Percentiles rank a stretch among this genome's conserved stretches.
Evolutionary conservation across 1,139 yeast species (phyloP).

Genomic region (Hansenula anomala): DNA sequence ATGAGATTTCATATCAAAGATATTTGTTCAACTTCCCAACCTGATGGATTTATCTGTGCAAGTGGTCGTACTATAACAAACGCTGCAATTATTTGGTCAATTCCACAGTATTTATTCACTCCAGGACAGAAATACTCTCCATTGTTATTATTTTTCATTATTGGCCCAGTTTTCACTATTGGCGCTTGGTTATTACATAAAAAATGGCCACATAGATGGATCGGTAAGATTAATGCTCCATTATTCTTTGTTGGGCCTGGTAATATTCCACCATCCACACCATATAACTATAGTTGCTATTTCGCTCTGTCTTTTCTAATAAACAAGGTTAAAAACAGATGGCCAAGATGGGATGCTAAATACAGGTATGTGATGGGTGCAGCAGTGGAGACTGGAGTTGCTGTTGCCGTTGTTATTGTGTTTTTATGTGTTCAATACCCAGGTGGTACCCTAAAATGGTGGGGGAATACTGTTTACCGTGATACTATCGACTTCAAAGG

Average conservation of each 20-base stretch:
- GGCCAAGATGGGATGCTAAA: conserved; percentile 38
- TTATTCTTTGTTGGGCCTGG: conserved; percentile 37
- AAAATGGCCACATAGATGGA: conserved; percentile 32
- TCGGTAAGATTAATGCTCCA: conserved; percentile 30
- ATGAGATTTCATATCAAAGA: conserved; percentile 29
- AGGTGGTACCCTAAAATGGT: conserved; percentile 34
- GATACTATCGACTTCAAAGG: conserved; percentile 26
- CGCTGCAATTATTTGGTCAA: conserved; percentile 50
- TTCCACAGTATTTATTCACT: conserved; percentile 37
- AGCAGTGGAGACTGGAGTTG: conserved; percentile 58
- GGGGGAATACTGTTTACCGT: conserved; percentile 44
- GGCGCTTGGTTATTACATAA: conserved; percentile 26
- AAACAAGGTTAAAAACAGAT: conserved; percentile 20
- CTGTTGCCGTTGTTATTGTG: conserved; percentile 43
- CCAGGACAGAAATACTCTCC: conserved; percentile 38
- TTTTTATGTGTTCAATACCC: conserved; percentile 2
- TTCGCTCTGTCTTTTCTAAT: conserved; percentile 41
- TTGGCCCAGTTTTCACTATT: conserved; percentile 31
- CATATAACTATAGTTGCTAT: conserved; percentile 44
- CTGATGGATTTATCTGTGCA: conserved; percentile 35
- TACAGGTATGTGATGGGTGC: conserved; percentile 40
- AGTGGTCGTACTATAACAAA: conserved; percentile 34
- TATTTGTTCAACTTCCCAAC: conserved; percentile 37
- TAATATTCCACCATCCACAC: conserved; percentile 40
- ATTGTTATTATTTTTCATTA: conserved; percentile 32